phyloP scores from a whole-genome alignment of 495 filamentous ascomycete species.

The Penicillium salamii region DNA sequence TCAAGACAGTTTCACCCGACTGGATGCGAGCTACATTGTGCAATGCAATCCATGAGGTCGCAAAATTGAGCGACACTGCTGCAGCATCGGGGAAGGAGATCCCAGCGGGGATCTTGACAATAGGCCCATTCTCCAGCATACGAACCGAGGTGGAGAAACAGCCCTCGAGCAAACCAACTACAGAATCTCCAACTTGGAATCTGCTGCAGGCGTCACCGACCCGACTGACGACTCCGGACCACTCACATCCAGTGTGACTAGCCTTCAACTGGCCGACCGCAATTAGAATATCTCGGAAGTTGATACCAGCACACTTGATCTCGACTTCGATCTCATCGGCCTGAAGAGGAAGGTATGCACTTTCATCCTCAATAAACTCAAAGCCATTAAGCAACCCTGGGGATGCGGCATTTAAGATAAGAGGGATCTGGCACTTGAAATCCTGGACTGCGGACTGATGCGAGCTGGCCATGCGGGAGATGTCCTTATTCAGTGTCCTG shows the following conservation, averaged over 20 bases:
- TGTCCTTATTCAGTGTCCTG: not conserved
- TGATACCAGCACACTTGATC: slow-evolving; percentile 33
- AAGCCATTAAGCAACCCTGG: slow-evolving; percentile 24
- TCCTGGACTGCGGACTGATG: not conserved
- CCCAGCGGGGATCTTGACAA: not conserved
- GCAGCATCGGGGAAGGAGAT: slow-evolving; percentile 16
- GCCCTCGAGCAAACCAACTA: not conserved
- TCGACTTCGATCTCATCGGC: slow-evolving; percentile 21
- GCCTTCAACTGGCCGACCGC: slow-evolving; percentile 32
- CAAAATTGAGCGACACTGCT: slow-evolving; percentile 15
- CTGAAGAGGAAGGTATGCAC: not conserved
- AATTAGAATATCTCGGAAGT: slow-evolving; percentile 43
- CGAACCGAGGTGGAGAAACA: slow-evolving; percentile 9
- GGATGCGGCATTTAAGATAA: slow-evolving; percentile 14
- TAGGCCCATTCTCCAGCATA: not conserved
- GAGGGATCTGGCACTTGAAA: slow-evolving; percentile 7
- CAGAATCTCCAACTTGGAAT: slow-evolving; percentile 32
- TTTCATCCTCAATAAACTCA: slow-evolving; percentile 14
- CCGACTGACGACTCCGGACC: slow-evolving; percentile 39
- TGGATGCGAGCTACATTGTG: slow-evolving; percentile 6
- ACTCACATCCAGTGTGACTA: slow-evolving; percentile 36
- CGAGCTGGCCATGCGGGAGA: not conserved
- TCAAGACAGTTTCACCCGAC: slow-evolving; percentile 13
- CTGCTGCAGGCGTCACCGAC: slow-evolving; percentile 24
- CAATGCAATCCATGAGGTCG: slow-evolving; percentile 13